Percentiles rank a stretch among this genome's conserved stretches.
These are phyloP conservation scores for Pyrenula aspistea DNA, from an alignment of 495 filamentous ascomycete species.

Conservation along the genomic window DNA sequence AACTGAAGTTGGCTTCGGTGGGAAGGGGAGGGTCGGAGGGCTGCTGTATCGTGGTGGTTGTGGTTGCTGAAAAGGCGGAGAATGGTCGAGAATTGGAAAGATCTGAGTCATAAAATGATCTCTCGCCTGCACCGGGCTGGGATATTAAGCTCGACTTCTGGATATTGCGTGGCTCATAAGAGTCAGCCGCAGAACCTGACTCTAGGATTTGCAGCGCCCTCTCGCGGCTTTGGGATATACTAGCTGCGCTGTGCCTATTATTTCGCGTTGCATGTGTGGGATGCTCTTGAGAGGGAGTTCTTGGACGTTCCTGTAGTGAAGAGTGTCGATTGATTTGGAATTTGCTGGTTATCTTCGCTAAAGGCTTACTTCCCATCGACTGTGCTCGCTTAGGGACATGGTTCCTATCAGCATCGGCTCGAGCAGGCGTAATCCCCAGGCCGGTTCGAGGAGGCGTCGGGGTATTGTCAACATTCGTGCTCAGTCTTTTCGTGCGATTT, in stretches of 20 bases:
- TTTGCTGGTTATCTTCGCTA: neutral
- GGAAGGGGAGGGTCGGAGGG: neutral
- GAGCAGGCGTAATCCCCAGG: neutral
- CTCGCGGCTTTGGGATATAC: neutral
- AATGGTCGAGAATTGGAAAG: neutral
- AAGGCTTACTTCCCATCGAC: neutral
- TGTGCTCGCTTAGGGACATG: neutral
- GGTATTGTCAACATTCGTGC: neutral
- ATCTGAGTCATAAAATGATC: neutral
- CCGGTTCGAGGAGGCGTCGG: neutral
- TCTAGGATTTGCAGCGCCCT: neutral
- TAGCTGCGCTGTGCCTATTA: no score
- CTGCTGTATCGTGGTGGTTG: neutral
- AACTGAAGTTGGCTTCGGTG: neutral
- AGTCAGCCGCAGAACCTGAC: neutral
- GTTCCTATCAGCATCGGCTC: neutral
- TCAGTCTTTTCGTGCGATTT: neutral
- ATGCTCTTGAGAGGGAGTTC: no score
- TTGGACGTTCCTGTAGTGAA: no score
- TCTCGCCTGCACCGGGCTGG: no score
- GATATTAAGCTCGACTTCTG: no score
- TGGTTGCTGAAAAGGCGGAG: neutral
- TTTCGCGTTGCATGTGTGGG: no score
- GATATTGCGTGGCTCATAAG: no score
- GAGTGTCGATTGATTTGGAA: neutral